phyloP scores from a whole-genome alignment of 208 protist species.

The Leishmania amazonensis region DNA sequence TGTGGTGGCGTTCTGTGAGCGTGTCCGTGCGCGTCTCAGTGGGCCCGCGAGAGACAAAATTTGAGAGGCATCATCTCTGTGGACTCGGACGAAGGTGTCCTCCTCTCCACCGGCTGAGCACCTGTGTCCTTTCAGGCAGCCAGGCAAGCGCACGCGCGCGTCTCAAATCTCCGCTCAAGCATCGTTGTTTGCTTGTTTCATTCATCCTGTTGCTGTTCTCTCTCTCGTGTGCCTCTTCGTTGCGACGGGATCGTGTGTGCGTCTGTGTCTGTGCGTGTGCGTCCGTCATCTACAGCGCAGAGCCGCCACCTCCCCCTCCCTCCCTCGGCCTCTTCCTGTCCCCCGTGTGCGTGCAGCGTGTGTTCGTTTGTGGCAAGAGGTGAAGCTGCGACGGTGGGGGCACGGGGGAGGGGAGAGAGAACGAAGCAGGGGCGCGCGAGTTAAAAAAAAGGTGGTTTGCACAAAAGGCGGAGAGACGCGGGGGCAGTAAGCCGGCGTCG shows the following conservation, averaged over 20 bases:
- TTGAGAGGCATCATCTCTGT: no score
- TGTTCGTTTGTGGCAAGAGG: not conserved
- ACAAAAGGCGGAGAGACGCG: not conserved
- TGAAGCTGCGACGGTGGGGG: not conserved
- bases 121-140: not conserved
- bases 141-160: not conserved
- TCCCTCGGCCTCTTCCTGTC: no score
- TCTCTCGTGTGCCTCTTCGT: not conserved
- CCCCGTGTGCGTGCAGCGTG: no score
- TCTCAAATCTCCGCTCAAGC: not conserved
- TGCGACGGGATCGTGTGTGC: not conserved
- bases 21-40: not conserved
- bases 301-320: no score
- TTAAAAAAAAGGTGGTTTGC: not conserved
- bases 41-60: no score
- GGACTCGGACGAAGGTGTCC: not conserved
- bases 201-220: not conserved
- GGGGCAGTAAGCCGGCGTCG: not conserved
- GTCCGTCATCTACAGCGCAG: no score
- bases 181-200: not conserved
- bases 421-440: not conserved
- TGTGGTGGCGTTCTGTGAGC: not conserved
- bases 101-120: not conserved
- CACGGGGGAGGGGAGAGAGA: not conserved
- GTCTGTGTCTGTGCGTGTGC: no score